Base-by-base conservation (phyloP, 306 rosid species). In the Rubus idaeus region DNA sequence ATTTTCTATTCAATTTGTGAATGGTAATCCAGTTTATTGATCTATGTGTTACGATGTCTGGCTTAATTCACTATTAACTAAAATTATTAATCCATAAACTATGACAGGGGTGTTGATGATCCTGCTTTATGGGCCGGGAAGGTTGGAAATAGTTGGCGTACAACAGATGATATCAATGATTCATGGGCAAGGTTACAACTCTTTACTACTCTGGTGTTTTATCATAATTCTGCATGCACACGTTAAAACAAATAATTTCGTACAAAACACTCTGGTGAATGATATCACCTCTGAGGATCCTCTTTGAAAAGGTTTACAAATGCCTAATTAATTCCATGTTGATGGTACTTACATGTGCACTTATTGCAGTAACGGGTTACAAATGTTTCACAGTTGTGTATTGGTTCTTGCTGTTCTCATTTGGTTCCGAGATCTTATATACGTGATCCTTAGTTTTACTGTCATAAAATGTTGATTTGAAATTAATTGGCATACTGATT, bases 81-180 rank as follows among this genome's bases (percentile, higher is more conserved):
- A 49, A 42, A 56, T n/a, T 47, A 71, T 73, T 80, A 42, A 67
- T 64, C 1, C 58, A 58, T 41, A 50, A 46, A 52, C 6, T 80
- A 65, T 69, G 55, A 55, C 78, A 95, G 99, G 99, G 99, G 99
- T 20, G 86, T 83, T 73, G 96, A 92, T 12, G 87, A 95, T 76
- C 99, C 99, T 41, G 97, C 99, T 64, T 81, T 95, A 77, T 95
- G 99, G 99, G 99, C 99, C 14, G 88, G 89, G 78, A 88, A 75
- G 74, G 77, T 95, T 70, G 99, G 99, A 80, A 92, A 95, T 78
- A 95, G 99, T 83, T 95, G 99, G 99, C 97, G 99, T 76, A 92
- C 99, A 75, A 92, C 99, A 9, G 91, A 81, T 1, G 99, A 95
- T 83, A 95, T 95, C 78, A 88, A 88, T 80, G 97, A 95, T 77